phyloP scores from a whole-genome alignment of 192 early-diverging fungal genomes.

The Backusella psychrophila region DNA sequence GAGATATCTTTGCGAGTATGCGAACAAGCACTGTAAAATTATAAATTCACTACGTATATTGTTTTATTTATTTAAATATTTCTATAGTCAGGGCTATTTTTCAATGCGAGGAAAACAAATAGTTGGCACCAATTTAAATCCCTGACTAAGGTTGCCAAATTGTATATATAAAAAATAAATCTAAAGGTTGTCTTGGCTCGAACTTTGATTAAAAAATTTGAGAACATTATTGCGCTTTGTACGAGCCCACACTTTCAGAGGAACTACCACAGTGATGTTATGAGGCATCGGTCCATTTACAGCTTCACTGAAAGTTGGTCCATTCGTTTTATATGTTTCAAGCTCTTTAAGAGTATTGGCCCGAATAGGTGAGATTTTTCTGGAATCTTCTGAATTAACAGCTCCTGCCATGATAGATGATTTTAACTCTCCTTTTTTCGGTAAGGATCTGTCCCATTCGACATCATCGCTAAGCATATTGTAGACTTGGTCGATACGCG shows the following conservation, averaged over 20 bases:
- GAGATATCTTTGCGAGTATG: too few relatives aligned
- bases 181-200: background rate
- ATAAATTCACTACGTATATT: too few relatives aligned
- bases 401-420: background rate
- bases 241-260: background rate
- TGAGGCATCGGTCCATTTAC: background rate
- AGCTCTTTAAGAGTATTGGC: background rate
- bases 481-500: background rate
- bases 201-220: background rate
- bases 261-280: background rate
- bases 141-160: background rate
- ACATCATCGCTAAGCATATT: constrained; percentile 8
- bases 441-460: background rate
- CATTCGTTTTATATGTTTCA: background rate
- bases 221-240: background rate
- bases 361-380: background rate
- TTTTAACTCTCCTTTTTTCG: background rate
- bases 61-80: too few relatives aligned
- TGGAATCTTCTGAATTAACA: background rate
- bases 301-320: background rate
- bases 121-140: too few relatives aligned
- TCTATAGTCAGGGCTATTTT: too few relatives aligned
- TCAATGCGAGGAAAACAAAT: too few relatives aligned
- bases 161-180: background rate
- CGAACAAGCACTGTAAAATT: too few relatives aligned